Conservation (phyloP, 1,139 yeast species). For the Pichia terricola region DNA sequence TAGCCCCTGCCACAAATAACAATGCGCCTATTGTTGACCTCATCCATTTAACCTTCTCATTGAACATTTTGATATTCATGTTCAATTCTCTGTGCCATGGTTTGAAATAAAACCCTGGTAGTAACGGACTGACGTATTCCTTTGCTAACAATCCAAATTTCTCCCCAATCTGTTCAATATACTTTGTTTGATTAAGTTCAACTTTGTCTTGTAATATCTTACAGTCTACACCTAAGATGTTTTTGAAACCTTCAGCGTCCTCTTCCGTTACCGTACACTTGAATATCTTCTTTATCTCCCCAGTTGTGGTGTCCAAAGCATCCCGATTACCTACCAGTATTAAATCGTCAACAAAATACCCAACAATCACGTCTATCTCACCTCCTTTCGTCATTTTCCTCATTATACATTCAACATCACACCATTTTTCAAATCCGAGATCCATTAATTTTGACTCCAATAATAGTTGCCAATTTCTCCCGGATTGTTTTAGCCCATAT, state of each 20-base stretch:
- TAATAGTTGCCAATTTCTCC: slow-evolving; percentile 1
- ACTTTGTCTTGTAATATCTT: background rate
- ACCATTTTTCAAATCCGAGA: slow-evolving; percentile 1
- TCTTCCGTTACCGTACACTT: background rate
- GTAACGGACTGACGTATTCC: background rate
- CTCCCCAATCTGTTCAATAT: background rate
- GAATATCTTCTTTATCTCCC: background rate
- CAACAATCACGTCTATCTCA: background rate
- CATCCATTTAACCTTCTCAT: background rate
- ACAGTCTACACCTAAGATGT: slow-evolving; percentile 1
- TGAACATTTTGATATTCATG: background rate
- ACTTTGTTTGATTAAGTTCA: background rate
- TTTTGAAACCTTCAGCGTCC: background rate
- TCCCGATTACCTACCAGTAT: background rate
- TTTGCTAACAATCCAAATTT: background rate
- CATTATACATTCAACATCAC: background rate
- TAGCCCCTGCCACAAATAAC: background rate
- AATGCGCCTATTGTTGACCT: background rate
- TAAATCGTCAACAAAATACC: slow-evolving; percentile 1
- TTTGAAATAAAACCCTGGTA: background rate
- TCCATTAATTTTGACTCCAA: background rate
- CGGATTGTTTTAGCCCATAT: slow-evolving; percentile 1
- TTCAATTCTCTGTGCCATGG: background rate
- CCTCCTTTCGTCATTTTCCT: background rate
- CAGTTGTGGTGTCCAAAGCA: background rate